Evolutionary conservation across 2,329 filamentous ascomycete genomes (phyloP).

Genomic region (Nakataea oryzae): DNA sequence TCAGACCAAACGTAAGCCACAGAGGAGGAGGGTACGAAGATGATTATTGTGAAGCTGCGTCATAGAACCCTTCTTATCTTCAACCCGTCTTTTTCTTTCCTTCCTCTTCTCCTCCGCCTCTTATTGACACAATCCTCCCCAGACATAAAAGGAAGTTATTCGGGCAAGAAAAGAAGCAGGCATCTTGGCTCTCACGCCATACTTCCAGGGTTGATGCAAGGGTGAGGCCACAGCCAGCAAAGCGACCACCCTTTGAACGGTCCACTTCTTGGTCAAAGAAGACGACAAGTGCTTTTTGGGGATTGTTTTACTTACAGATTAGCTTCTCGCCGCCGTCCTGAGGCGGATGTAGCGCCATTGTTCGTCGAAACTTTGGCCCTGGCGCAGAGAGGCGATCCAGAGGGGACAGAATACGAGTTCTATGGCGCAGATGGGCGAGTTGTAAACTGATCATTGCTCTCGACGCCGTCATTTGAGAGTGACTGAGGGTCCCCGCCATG

Average conservation of each 20-base stretch:
- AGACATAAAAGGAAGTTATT: not conserved
- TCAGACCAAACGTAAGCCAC: not conserved
- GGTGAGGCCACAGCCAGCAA: not conserved
- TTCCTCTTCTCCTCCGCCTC: no score
- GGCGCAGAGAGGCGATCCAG: not conserved
- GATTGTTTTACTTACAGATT: conserved; percentile 30
- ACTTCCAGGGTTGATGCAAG: not conserved
- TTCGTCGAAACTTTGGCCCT: not conserved
- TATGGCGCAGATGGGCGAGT: not conserved
- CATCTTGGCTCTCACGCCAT: not conserved
- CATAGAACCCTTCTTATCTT: not conserved
- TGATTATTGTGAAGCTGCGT: not conserved
- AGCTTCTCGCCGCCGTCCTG: conserved; percentile 29
- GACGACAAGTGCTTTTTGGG: not conserved
- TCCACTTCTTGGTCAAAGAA: not conserved
- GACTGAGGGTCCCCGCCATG: not conserved
- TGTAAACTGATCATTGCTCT: not conserved
- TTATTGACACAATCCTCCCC: no score
- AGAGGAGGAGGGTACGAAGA: not conserved
- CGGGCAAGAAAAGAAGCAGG: not conserved
- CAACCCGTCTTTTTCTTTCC: no score
- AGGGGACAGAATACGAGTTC: not conserved
- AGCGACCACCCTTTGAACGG: not conserved
- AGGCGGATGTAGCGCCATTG: conserved; percentile 33
- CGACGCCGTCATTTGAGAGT: not conserved